Conservation (phyloP, 202 grass and related monocot genomes). For the Zizania palustris region DNA sequence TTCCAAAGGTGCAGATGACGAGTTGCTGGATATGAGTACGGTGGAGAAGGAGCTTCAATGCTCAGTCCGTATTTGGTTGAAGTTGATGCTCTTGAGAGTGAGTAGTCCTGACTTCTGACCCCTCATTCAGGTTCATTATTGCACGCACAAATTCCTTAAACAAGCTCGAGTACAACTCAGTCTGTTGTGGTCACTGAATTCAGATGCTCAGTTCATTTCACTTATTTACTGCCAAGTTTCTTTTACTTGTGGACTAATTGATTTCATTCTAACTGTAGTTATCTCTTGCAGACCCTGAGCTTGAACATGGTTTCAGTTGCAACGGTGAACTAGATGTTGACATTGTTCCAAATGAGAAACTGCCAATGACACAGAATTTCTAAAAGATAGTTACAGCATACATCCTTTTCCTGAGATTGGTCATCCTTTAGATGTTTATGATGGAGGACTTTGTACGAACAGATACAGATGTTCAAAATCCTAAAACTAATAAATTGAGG, state of each 20-base stretch:
- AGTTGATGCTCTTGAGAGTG: conserved; percentile 47
- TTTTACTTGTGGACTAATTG: conserved; percentile 32
- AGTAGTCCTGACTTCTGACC: conserved; percentile 43
- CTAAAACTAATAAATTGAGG: conserved; percentile 30
- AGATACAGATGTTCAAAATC: conserved; percentile 37
- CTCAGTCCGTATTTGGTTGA: conserved; percentile 54
- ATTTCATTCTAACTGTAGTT: conserved; percentile 36
- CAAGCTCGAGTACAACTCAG: conserved; percentile 6
- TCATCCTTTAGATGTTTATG: conserved; percentile 61
- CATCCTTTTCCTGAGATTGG: conserved; percentile 54
- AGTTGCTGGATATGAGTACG: conserved; percentile 38
- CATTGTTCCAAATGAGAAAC: conserved; percentile 37
- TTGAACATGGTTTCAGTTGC: conserved; percentile 34
- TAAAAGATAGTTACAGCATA: conserved; percentile 59
- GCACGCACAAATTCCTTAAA: neutral
- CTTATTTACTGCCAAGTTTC: neutral
- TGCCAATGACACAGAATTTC: conserved; percentile 51
- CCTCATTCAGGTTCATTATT: neutral
- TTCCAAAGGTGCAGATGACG: conserved; percentile 30
- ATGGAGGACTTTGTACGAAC: conserved; percentile 39
- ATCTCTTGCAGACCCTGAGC: conserved; percentile 48
- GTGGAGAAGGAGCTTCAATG: conserved; percentile 72
- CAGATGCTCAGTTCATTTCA: neutral
- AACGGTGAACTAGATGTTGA: conserved; percentile 24
- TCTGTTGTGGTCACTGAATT: neutral